phyloP scores from a whole-genome alignment of 2,329 filamentous ascomycete genomes.

The Calonectria hawksworthii region DNA sequence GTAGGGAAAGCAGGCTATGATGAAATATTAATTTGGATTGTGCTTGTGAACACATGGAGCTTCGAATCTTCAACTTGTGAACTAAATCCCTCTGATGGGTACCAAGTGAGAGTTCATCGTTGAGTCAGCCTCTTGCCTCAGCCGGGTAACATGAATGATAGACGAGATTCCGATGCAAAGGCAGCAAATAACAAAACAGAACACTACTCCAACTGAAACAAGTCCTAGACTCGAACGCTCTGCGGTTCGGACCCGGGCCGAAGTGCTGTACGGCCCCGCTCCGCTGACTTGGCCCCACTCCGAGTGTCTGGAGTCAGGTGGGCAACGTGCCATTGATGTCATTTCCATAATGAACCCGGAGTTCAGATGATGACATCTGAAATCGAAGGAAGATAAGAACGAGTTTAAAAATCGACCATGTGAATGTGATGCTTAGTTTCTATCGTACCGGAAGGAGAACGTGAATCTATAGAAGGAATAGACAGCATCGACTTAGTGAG shows the following conservation, averaged over 20 bases:
- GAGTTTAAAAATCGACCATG: too few relatives aligned
- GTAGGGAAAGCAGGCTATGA: neutral
- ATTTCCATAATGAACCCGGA: too few relatives aligned
- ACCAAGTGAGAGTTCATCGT: too few relatives aligned
- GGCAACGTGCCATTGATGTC: too few relatives aligned
- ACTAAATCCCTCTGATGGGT: neutral
- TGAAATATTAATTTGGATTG: neutral
- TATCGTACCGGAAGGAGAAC: too few relatives aligned
- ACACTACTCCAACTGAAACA: neutral
- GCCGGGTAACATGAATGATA: too few relatives aligned
- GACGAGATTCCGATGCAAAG: neutral
- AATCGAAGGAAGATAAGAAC: too few relatives aligned
- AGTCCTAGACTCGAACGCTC: neutral
- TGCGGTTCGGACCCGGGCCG: neutral
- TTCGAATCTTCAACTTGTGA: neutral
- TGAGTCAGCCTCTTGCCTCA: too few relatives aligned
- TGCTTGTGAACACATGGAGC: neutral
- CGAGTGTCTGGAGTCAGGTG: neutral
- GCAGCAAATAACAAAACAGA: neutral
- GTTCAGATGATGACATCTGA: too few relatives aligned
- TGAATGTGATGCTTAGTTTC: too few relatives aligned
- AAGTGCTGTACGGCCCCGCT: neutral
- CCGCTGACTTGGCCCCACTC: neutral
- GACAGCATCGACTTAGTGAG: too few relatives aligned
- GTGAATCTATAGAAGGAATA: too few relatives aligned